Evolutionary conservation across 768 basidiomycete genomes (phyloP).

Genomic region (Phanerochaete carnosa): DNA sequence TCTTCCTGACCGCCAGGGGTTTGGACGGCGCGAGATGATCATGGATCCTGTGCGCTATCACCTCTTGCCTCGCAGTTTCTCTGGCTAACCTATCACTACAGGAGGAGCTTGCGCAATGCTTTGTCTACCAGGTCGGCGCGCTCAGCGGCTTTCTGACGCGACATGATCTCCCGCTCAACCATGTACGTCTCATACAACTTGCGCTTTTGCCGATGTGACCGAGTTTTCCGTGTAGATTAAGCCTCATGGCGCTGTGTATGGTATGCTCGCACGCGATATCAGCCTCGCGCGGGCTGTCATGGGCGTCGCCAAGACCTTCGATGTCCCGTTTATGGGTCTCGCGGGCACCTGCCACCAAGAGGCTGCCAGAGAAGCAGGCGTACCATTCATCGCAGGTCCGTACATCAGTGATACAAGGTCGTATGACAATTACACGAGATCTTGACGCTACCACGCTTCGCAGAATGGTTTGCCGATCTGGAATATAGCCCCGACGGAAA

Average conservation of each 20-base stretch:
- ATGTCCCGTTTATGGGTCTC: slow-evolving; percentile 57
- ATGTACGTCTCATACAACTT: slow-evolving; percentile 35
- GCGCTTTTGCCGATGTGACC: background rate
- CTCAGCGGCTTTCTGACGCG: slow-evolving; percentile 54
- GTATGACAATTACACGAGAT: background rate
- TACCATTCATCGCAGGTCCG: slow-evolving; percentile 60
- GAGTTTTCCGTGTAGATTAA: slow-evolving; percentile 39
- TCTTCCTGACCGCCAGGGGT: slow-evolving; percentile 60
- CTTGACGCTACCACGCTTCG: background rate
- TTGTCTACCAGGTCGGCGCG: slow-evolving; percentile 69
- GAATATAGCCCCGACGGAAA: slow-evolving; percentile 56
- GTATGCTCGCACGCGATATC: slow-evolving; percentile 53
- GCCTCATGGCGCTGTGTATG: slow-evolving; percentile 61
- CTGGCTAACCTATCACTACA: slow-evolving; percentile 16
- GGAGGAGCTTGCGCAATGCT: slow-evolving; percentile 54
- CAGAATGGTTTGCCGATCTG: slow-evolving; percentile 68
- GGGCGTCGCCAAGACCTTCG: slow-evolving; percentile 50
- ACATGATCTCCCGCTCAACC: slow-evolving; percentile 50
- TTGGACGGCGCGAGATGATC: slow-evolving; percentile 62
- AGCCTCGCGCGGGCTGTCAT: slow-evolving; percentile 54
- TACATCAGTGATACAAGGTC: background rate
- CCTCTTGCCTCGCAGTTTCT: background rate
- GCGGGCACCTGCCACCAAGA: slow-evolving; percentile 61
- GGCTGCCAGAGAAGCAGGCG: slow-evolving; percentile 50
- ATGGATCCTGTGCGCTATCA: slow-evolving; percentile 46